Base-by-base conservation (phyloP, 2,329 filamentous ascomycete species). In the Cladobotryum mycophilum region DNA sequence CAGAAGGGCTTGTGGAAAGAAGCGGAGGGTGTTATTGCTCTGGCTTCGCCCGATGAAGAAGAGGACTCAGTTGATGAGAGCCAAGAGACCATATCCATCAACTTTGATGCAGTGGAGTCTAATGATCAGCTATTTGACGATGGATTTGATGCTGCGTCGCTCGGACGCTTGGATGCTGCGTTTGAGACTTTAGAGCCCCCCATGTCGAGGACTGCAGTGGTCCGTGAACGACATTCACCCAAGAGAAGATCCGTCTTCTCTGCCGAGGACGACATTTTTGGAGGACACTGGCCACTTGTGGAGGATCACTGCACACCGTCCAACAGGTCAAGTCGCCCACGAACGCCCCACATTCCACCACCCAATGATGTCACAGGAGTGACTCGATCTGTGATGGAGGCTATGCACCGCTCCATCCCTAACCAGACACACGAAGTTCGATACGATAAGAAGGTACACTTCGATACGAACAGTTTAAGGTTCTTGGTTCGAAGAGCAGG, bases 11-110 rank as follows among this genome's bases (percentile, higher is more conserved):
- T 88, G 43, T 95, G 88, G 87, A 81, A 83, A 59, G 88, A 93
- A 64, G 88, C 89, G 1, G 87, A 93, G 64, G 88, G 87, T 13
- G 91, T 95, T 68, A 93, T 95, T 63, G 86, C 88, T 34, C 72
- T 95, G n/a, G 89, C 88, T 42, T 85, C 82, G 1, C 82, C 83
- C 1, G 82, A 86, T 54, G 75, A 79, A 44, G 82, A 86, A 44
- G 73, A 75, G 33, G 59, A 70, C 5, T 70, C 73, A 12, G 65
- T 66, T 14, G 66, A 67, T 5, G 67, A 70, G 25, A 64, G 67
- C 15, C 65, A 66, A n/a, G 67, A 67, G 3, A 64, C 64, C 6
- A 67, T 66, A 13, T 69, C 69, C 1, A 61, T 68, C 17, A 70
- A 74, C 33, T 66, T 71, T n/a, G 68, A 75, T 41, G 56, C 41